Evolutionary conservation across 176 grass and related monocot species (phyloP).

Genomic region (Rhynchospora tenuis): DNA sequence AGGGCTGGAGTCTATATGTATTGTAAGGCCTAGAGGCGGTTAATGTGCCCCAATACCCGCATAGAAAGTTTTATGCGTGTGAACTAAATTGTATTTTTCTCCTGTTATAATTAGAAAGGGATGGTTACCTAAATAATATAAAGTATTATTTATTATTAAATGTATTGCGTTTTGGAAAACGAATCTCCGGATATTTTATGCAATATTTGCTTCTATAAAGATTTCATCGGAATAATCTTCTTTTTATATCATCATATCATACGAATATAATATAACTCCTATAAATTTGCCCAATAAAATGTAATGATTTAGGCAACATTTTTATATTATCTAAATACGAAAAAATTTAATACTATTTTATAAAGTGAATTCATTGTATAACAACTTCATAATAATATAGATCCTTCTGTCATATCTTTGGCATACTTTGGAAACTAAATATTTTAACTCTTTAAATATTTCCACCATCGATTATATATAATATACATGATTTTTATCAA

Average conservation of each 20-base stretch:
- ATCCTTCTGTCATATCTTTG: neutral
- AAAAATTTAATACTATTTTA: neutral
- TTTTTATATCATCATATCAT: neutral
- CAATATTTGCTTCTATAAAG: neutral
- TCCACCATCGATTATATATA: neutral
- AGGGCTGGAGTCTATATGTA: neutral
- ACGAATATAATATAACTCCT: too few species aligned
- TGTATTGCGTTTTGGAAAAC: neutral
- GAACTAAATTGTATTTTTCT: neutral
- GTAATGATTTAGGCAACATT: neutral
- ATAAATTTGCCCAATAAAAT: neutral
- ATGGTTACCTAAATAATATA: neutral
- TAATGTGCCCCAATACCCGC: neutral
- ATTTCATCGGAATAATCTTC: neutral
- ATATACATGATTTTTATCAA: neutral
- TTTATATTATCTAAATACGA: too few species aligned
- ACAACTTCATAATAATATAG: neutral
- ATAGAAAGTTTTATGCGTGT: neutral
- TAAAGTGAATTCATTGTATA: neutral
- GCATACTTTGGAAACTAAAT: neutral
- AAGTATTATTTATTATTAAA: neutral
- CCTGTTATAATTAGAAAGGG: neutral
- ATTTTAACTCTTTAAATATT: neutral
- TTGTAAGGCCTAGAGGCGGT: neutral
- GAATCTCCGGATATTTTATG: neutral